These are phyloP conservation scores for Podospora fimiseda DNA, from an alignment of 495 filamentous ascomycete genomes.

Conservation along the genomic window DNA sequence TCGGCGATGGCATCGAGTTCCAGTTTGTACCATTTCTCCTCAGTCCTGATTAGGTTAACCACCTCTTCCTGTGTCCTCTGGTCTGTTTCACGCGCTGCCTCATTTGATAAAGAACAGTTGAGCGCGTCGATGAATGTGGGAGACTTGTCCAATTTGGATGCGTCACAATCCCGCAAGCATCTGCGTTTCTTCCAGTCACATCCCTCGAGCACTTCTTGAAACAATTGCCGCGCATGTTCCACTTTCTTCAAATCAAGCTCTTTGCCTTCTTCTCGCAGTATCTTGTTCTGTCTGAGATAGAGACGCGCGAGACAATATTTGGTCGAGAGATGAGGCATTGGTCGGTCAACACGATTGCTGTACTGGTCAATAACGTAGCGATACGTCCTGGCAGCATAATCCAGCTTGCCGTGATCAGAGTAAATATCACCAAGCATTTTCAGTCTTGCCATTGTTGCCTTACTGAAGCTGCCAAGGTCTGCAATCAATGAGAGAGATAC, in stretches of 20 bases:
- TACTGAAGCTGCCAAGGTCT: not conserved
- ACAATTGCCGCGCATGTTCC: not conserved
- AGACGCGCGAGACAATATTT: not conserved
- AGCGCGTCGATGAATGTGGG: too few relatives aligned
- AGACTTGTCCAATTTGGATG: too few relatives aligned
- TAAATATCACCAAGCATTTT: conserved; percentile 1
- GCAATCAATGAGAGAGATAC: not conserved
- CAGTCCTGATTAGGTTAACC: not conserved
- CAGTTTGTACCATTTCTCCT: not conserved
- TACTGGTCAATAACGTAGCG: not conserved
- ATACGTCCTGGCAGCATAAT: not conserved
- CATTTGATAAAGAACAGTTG: too few relatives aligned
- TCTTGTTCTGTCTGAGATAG: not conserved
- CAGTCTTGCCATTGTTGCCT: not conserved
- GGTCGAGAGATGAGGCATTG: not conserved
- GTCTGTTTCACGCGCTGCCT: too few relatives aligned
- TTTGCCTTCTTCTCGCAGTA: not conserved
- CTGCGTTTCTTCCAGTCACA: not conserved
- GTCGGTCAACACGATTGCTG: not conserved
- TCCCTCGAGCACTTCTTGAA: not conserved
- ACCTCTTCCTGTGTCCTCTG: not conserved
- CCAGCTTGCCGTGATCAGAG: not conserved
- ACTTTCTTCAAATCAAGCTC: not conserved
- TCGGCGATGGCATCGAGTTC: not conserved
- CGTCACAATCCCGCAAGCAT: too few relatives aligned